Evolutionary conservation across 2,329 filamentous ascomycete species (phyloP), one percentile per base, ranked within the genome.

Genomic region (Aspergillus vadensis): DNA sequence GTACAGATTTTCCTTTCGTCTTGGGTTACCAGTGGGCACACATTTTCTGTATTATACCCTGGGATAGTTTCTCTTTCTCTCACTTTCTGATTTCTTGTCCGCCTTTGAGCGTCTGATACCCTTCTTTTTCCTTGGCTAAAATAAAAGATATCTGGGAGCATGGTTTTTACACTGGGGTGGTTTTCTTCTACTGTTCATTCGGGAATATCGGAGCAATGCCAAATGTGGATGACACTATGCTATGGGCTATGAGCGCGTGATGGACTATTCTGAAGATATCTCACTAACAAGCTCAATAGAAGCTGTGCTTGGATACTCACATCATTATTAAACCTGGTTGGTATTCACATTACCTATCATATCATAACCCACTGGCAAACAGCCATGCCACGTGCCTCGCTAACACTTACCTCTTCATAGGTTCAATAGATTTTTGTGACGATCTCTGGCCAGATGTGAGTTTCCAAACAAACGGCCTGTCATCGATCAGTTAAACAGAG

Each of bases 41-140:
- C 44, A 39, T 32, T 30, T 19, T 55, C 15, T 55, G 23, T 44
- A 21, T 47, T 55, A 43, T 47, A 21, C 53, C 39, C 17, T 39
- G 36, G 39, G 53, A 39, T 53, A 36, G 36, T 23, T 39, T 27
- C 32, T 36, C 32, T 36, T 10, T 30, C 32, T 39, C 23, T 38
- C 50, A 39, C 30, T 53, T 53, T 39, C 25, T 43, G 25, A 27
- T 55, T 55, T 30, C 27, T 36, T 41, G 25, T 47, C 39, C n/a
- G 53, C 44, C 53, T 55, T 41, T 55, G 41, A 55, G 53, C 53
- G 41, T 55, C 25, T 32, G 39, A 55, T 55, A 55, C 53, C 53
- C 53, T 9, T 23, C 53, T 9, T 32, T 30, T 17, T 43, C 10
- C 27, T 43, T 30, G n/a, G 17, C n/a, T 14, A 19, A 8, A 25